Evolutionary conservation across 192 early-diverging fungal species (phyloP), one percentile per base, ranked within the genome.

Genomic region (Coemansia aciculifera): DNA sequence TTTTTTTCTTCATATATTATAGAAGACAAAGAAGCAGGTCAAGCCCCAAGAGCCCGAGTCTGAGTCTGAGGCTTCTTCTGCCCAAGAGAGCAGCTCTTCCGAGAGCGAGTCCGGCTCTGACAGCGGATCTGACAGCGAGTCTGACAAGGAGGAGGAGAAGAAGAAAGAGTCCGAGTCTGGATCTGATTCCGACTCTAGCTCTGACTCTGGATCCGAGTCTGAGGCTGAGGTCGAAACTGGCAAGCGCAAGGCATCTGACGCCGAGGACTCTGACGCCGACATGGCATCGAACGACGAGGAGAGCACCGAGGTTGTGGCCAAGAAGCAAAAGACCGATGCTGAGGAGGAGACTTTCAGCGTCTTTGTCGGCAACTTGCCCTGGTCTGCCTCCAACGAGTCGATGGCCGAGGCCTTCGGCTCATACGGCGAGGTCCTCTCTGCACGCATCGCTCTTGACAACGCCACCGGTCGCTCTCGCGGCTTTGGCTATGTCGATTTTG

Each of bases 401-500:
- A 80, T 99, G 52, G 77, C 79, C 54, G 81, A 81, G 46, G 87
- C 94, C 59, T 97, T 99, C 73, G 69, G 63, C 42, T 85, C 87
- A 36, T 86, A 68, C 74, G 94, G 94, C 68, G 86, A 88, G 62
- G 86, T 97, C 60, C 66, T 69, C 6, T 84, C 82, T 63, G 91
- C 90, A 24, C 90, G 94, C 52, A 88, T 98, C 62, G 89, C 93
- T 59, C 90, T 80, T 62, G 89, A 94, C 64, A 77, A 75, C n/a
- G 86, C 86, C 63, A 39, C 67, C 15, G 86, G 88, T 43, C 79
- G 82, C 61, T 87, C 93, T 52, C 75, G 66, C 76, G 89, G 91
- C 42, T 96, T 92, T 76, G 94, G 89, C 62, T 96, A 96, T 85
- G 88, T 98, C 34, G 94, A 97, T 60, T 97, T 96, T 74, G 77